A percentile compares a stretch with the other conserved stretches of the same genome.
phyloP scores from a whole-genome alignment of 805 yeast species.

The Middelhovenomyces tepae region DNA sequence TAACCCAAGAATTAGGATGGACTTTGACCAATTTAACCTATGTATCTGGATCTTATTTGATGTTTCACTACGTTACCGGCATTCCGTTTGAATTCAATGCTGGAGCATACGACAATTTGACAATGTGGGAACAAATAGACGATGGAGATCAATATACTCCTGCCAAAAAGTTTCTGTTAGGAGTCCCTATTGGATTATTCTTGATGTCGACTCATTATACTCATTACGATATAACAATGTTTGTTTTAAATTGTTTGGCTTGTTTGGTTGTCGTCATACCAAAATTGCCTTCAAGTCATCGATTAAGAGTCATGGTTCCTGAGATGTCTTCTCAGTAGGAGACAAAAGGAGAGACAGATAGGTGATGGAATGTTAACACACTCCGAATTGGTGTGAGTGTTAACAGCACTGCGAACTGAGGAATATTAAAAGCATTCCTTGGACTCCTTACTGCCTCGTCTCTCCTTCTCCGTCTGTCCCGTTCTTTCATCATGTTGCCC shows the following conservation, averaged over 20 bases:
- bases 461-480: too few relatives aligned
- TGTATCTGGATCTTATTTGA: constrained; percentile 83
- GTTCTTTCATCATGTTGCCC: too few relatives aligned
- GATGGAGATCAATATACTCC: constrained; percentile 97
- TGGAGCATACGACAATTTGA: constrained; percentile 91
- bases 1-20: constrained; percentile 82
- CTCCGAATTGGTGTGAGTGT: too few relatives aligned
- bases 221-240: constrained; percentile 70
- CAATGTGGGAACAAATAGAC: constrained; percentile 98
- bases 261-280: constrained; percentile 87
- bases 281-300: constrained; percentile 55
- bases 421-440: too few relatives aligned
- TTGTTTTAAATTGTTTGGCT: constrained; percentile 68
- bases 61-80: constrained; percentile 96
- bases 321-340: constrained; percentile 10
- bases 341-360: too few relatives aligned
- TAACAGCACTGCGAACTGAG: too few relatives aligned
- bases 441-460: too few relatives aligned
- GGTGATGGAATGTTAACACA: too few relatives aligned
- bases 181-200: constrained; percentile 87
- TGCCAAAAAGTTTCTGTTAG: constrained; percentile 81
- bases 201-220: constrained; percentile 85
- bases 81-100: constrained; percentile 95
- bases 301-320: constrained; percentile 27
- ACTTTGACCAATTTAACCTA: constrained; percentile 86